Evolutionary conservation across 1,284 basidiomycete genomes (phyloP).

Genomic region (Vanrija humicola): DNA sequence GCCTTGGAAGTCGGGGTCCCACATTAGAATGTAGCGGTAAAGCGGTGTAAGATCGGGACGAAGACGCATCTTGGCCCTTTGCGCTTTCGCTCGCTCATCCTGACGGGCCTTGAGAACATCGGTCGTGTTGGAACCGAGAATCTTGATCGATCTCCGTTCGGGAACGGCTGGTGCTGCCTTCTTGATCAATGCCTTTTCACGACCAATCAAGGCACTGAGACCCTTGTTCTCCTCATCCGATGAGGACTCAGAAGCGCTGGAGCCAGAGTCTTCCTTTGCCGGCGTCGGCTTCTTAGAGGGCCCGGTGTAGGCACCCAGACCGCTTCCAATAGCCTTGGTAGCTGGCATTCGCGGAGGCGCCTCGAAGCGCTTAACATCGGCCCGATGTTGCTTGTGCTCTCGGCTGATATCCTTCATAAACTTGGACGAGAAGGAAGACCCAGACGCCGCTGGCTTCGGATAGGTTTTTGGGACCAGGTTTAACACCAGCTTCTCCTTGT

Average conservation of each 20-base stretch:
- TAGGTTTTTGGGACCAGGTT: slow-evolving; percentile 29
- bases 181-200: slow-evolving; percentile 39
- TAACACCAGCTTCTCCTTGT: slow-evolving; percentile 32
- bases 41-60: slow-evolving; percentile 77
- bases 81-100: slow-evolving; percentile 60
- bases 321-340: slow-evolving; percentile 33
- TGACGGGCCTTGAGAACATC: slow-evolving; percentile 41
- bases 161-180: slow-evolving; percentile 28
- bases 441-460: slow-evolving; percentile 18
- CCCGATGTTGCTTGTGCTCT: slow-evolving; percentile 24
- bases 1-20: slow-evolving; percentile 74
- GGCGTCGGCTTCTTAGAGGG: slow-evolving; percentile 10
- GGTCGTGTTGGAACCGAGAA: slow-evolving; percentile 54
- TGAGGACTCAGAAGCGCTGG: slow-evolving; percentile 42
- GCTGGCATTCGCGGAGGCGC: slow-evolving; percentile 24
- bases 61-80: slow-evolving; percentile 64
- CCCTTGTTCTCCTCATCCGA: slow-evolving; percentile 57
- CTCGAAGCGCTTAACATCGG: slow-evolving; percentile 11
- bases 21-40: slow-evolving; percentile 75
- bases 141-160: slow-evolving; percentile 66
- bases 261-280: slow-evolving; percentile 27
- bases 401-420: slow-evolving; percentile 39
- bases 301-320: slow-evolving; percentile 39
- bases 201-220: slow-evolving; percentile 61
- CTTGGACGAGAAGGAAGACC: slow-evolving; percentile 28